A percentile compares a stretch with the other conserved stretches of the same genome.
Evolutionary conservation across 768 basidiomycete species (phyloP).

Genomic region (Tricholoma matsutake): DNA sequence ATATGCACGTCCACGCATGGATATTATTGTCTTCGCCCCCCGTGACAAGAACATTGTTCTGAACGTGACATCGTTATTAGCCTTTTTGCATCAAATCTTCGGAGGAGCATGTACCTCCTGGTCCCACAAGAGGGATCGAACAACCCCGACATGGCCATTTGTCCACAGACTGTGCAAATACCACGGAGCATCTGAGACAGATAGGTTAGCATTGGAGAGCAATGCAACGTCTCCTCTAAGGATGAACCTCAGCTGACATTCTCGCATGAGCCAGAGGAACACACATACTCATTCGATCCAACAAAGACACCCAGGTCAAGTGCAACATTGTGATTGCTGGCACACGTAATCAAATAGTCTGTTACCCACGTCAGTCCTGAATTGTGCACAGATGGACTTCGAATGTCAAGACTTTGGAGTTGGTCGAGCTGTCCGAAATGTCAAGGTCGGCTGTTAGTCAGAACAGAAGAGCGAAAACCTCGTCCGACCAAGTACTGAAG

Average conservation of each 20-base stretch:
- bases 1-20: slow-evolving; percentile 35
- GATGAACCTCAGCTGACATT: slow-evolving; percentile 1
- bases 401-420: slow-evolving; percentile 56
- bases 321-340: slow-evolving; percentile 27
- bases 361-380: slow-evolving; percentile 67
- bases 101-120: slow-evolving; percentile 36
- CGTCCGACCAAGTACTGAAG: slow-evolving; percentile 77
- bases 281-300: slow-evolving; percentile 70
- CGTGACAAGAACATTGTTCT: slow-evolving; percentile 43
- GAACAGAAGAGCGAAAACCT: slow-evolving; percentile 40
- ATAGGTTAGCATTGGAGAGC: slow-evolving; percentile 42
- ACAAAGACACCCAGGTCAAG: slow-evolving; percentile 54
- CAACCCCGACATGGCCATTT: slow-evolving; percentile 52
- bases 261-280: not conserved
- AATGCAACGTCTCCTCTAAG: slow-evolving; percentile 58
- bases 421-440: slow-evolving; percentile 51
- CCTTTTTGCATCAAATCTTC: not conserved
- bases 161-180: slow-evolving; percentile 50
- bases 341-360: slow-evolving; percentile 67
- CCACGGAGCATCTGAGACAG: slow-evolving; percentile 42
- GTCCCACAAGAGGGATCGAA: slow-evolving; percentile 57
- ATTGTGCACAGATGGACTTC: slow-evolving; percentile 58
- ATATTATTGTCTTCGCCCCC: slow-evolving; percentile 52
- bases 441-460: not conserved
- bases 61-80: not conserved